Evolutionary conservation across 176 grass and related monocot genomes (phyloP).

Genomic region (Microstegium vimineum): DNA sequence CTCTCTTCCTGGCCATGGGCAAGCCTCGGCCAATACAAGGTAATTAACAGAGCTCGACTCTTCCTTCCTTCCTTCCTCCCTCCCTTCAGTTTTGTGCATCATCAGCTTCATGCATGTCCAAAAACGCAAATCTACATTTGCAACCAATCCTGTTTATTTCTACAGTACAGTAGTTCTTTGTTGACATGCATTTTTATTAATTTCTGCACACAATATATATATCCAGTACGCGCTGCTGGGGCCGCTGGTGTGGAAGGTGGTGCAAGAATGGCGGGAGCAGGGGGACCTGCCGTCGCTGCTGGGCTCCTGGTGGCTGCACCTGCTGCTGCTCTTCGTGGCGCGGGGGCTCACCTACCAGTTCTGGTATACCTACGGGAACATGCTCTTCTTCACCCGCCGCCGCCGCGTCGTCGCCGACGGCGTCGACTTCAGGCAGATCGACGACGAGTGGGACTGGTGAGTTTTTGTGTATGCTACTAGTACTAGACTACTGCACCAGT

Average conservation of each 20-base stretch:
- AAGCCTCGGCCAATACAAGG: slow-evolving; percentile 75
- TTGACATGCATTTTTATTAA: background rate
- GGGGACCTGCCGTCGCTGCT: background rate
- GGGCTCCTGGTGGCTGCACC: slow-evolving; percentile 59
- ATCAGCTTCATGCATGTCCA: no score
- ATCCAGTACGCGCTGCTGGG: slow-evolving; percentile 64
- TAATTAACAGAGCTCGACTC: background rate
- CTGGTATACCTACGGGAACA: slow-evolving; percentile 73
- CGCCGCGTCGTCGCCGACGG: slow-evolving; percentile 64
- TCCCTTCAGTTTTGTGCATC: background rate
- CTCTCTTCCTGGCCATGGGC: slow-evolving; percentile 90
- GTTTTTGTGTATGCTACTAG: background rate
- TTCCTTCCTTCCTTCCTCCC: no score
- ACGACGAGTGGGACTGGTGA: slow-evolving; percentile 88
- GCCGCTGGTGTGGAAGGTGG: slow-evolving; percentile 56
- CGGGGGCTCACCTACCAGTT: slow-evolving; percentile 60
- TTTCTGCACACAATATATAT: no score
- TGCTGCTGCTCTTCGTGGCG: slow-evolving; percentile 46
- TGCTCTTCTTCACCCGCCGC: slow-evolving; percentile 80
- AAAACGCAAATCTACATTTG: background rate
- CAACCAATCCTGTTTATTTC: background rate
- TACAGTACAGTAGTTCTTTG: background rate
- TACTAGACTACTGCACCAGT: no score
- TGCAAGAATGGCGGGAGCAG: slow-evolving; percentile 42
- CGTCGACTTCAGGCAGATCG: slow-evolving; percentile 79